phyloP scores from a whole-genome alignment of 352 stramenopile genomes.

The Phytophthora cryptogea region DNA sequence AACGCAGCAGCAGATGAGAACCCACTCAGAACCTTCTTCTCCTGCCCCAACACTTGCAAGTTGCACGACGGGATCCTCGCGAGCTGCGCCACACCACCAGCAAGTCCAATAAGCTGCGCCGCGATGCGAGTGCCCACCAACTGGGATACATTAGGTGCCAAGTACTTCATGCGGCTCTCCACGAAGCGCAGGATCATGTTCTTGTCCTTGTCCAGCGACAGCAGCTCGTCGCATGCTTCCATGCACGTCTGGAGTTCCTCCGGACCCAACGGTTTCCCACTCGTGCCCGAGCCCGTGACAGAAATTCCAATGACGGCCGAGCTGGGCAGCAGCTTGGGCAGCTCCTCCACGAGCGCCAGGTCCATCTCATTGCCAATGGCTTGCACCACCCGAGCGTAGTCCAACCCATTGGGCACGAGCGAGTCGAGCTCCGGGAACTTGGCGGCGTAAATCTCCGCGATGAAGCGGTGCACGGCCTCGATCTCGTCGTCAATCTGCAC shows the following conservation, averaged over 20 bases:
- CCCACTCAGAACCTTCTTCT: slow-evolving; percentile 91
- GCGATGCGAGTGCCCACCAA: slow-evolving; percentile 95
- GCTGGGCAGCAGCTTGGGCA: slow-evolving; percentile 91
- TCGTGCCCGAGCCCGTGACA: slow-evolving; percentile 92
- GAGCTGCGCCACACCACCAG: slow-evolving; percentile 94
- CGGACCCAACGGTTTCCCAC: slow-evolving; percentile 73
- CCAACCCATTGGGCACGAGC: slow-evolving; percentile 90
- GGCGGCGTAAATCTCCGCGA: slow-evolving; percentile 90
- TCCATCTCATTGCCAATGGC: slow-evolving; percentile 94
- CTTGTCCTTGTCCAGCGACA: slow-evolving; percentile 89
- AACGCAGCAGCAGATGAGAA: slow-evolving; percentile 86
- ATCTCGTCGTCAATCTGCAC: slow-evolving; percentile 95
- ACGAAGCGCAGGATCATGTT: slow-evolving; percentile 91
- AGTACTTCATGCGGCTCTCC: slow-evolving; percentile 90
- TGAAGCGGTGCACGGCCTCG: slow-evolving; percentile 87
- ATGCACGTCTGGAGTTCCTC: slow-evolving; percentile 81
- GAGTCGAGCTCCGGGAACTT: slow-evolving; percentile 97
- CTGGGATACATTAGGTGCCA: slow-evolving; percentile 94
- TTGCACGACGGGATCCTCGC: slow-evolving; percentile 97
- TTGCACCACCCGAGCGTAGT: slow-evolving; percentile 94
- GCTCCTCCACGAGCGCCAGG: slow-evolving; percentile 84
- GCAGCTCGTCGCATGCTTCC: slow-evolving; percentile 83
- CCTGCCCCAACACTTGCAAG: slow-evolving; percentile 95
- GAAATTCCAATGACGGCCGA: slow-evolving; percentile 96
- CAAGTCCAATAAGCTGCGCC: slow-evolving; percentile 94